Evolutionary conservation across 805 yeast species (phyloP).

Genomic region (Lachancea cidri): DNA sequence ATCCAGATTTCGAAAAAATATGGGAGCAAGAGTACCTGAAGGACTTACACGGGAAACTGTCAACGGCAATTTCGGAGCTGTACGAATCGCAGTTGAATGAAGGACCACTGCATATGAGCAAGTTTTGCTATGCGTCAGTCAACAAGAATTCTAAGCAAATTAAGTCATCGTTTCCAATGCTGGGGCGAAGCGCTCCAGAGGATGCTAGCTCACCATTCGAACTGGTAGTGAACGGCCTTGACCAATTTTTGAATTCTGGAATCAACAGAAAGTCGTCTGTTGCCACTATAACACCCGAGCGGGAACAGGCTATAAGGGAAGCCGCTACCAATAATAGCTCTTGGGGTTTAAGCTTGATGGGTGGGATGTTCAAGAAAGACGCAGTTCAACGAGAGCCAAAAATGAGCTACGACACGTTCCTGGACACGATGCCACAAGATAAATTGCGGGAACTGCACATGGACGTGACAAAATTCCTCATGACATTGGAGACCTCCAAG

Average conservation of each 20-base stretch:
- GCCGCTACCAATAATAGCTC: not conserved
- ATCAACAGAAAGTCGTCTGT: constrained; percentile 10
- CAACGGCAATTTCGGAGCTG: constrained; percentile 20
- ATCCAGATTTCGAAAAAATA: constrained; percentile 21
- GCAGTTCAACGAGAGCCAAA: not conserved
- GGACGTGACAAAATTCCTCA: constrained; percentile 18
- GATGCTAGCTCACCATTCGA: constrained; percentile 16
- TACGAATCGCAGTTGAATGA: constrained; percentile 9
- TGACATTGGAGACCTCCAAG: constrained; percentile 16
- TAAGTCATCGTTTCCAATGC: constrained; percentile 25
- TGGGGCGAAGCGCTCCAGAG: constrained; percentile 8
- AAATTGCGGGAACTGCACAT: constrained; percentile 24
- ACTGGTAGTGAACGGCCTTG: constrained; percentile 26
- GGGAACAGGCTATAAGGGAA: not conserved
- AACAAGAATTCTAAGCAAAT: constrained; percentile 12
- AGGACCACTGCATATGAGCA: not conserved
- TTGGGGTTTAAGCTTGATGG: constrained; percentile 10
- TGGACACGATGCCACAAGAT: constrained; percentile 17
- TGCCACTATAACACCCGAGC: constrained; percentile 7
- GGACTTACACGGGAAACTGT: constrained; percentile 21
- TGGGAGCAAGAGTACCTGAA: constrained; percentile 28
- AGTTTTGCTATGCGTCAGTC: constrained; percentile 22
- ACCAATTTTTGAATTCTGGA: constrained; percentile 10
- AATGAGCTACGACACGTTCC: constrained; percentile 16
- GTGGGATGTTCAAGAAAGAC: constrained; percentile 3